Evolutionary conservation across 148 eudicot species (phyloP).

Genomic region (Beta vulgaris): DNA sequence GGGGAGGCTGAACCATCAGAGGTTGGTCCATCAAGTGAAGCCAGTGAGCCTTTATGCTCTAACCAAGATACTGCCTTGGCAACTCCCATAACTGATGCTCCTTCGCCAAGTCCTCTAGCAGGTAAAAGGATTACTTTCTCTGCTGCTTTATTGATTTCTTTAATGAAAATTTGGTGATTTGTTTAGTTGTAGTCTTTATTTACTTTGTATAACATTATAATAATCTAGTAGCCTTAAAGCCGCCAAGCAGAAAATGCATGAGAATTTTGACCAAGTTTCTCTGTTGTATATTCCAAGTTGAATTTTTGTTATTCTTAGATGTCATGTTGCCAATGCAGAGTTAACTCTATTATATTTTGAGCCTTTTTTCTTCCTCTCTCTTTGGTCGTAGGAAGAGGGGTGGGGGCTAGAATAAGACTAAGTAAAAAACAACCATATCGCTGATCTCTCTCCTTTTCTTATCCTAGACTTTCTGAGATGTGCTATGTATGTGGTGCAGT

Average conservation of each 20-base stretch:
- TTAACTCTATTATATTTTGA: too few relatives aligned
- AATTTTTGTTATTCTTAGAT: not conserved
- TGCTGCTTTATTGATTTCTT: not conserved
- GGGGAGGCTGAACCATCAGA: constrained; percentile 11
- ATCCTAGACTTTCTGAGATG: too few relatives aligned
- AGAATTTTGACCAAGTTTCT: not conserved
- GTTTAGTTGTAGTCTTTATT: not conserved
- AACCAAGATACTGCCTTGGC: not conserved
- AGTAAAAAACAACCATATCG: too few relatives aligned
- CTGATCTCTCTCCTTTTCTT: too few relatives aligned
- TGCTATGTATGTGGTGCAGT: too few relatives aligned
- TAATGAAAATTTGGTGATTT: not conserved
- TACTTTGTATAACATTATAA: not conserved
- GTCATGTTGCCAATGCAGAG: too few relatives aligned
- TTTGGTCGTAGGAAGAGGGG: too few relatives aligned
- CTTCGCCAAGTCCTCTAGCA: constrained; percentile 1
- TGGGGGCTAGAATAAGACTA: too few relatives aligned
- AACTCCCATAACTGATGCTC: not conserved
- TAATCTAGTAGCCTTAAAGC: not conserved
- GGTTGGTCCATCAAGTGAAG: constrained; percentile 15
- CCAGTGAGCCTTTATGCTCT: constrained; percentile 13
- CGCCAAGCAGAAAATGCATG: not conserved
- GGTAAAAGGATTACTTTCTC: constrained; percentile 14
- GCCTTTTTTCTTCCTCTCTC: too few relatives aligned
- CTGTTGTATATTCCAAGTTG: not conserved